phyloP scores from a whole-genome alignment of 805 yeast species.

The Metschnikowia cubensis region DNA sequence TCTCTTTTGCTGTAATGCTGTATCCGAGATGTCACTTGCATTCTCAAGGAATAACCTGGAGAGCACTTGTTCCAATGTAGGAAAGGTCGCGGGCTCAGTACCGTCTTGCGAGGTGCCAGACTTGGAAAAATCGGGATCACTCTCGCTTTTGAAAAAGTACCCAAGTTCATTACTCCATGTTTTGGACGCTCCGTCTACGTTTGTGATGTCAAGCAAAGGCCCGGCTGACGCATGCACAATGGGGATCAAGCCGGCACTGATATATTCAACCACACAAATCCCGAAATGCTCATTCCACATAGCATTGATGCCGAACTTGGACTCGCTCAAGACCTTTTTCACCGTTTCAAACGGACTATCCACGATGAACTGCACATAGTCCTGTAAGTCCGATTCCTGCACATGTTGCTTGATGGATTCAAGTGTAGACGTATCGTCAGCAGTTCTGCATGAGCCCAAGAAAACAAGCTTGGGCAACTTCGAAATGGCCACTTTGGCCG shows the following conservation, averaged over 20 bases:
- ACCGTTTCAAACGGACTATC: constrained; percentile 73
- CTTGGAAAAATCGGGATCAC: constrained; percentile 64
- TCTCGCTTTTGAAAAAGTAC: constrained; percentile 65
- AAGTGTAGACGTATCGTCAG: constrained; percentile 60
- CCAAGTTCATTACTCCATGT: constrained; percentile 55
- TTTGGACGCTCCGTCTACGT: constrained; percentile 12
- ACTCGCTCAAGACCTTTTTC: constrained; percentile 45
- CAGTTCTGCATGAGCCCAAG: constrained; percentile 80
- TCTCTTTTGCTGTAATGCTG: constrained; percentile 40
- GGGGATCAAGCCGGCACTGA: constrained; percentile 83
- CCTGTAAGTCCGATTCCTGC: constrained; percentile 25
- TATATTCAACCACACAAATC: constrained; percentile 90
- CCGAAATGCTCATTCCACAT: constrained; percentile 99
- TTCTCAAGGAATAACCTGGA: constrained; percentile 36
- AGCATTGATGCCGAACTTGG: constrained; percentile 81
- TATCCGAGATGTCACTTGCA: constrained; percentile 22
- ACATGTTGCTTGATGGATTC: constrained; percentile 41
- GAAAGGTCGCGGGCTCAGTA: constrained; percentile 25
- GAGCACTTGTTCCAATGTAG: constrained; percentile 50
- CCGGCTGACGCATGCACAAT: constrained; percentile 95
- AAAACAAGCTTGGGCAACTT: constrained; percentile 57
- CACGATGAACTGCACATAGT: constrained; percentile 52
- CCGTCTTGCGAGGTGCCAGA: constrained; percentile 9
- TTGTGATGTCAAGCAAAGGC: constrained; percentile 83
- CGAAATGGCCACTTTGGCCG: constrained; percentile 16